A percentile compares a stretch with the other conserved stretches of the same genome.
These are phyloP conservation scores for Neurospora sp. DNA, from an alignment of 495 filamentous ascomycete genomes.

Conservation along the genomic window DNA sequence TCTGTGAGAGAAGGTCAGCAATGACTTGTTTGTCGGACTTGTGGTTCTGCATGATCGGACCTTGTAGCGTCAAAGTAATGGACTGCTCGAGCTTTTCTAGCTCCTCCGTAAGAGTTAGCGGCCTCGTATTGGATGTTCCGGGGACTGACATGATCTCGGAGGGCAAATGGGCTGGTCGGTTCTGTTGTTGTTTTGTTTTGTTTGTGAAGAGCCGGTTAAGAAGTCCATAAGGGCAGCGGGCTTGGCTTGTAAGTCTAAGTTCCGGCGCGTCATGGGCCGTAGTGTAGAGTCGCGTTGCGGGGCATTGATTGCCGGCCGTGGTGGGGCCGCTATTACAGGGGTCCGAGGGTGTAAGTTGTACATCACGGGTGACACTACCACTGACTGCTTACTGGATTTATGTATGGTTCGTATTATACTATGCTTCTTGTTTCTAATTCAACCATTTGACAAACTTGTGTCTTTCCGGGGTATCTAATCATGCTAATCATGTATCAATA, in stretches of 20 bases:
- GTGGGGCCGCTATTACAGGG: neutral
- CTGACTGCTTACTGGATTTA: neutral
- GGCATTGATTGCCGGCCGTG: neutral
- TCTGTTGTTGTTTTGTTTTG: neutral
- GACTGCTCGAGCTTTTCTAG: slow-evolving; percentile 93
- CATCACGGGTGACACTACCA: neutral
- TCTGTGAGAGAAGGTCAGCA: slow-evolving; percentile 41
- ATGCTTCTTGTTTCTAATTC: neutral
- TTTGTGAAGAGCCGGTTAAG: neutral
- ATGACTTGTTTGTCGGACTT: neutral
- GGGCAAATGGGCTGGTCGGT: neutral
- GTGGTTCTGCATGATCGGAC: slow-evolving; percentile 28
- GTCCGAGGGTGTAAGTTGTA: neutral
- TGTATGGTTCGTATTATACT: neutral
- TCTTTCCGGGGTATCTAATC: neutral
- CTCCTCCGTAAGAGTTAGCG: slow-evolving; percentile 81
- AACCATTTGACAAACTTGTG: neutral
- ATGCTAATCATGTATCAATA: neutral
- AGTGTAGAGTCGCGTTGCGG: neutral
- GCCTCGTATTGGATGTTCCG: slow-evolving; percentile 45
- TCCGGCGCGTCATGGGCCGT: neutral
- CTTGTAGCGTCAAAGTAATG: slow-evolving; percentile 93
- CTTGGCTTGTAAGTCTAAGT: neutral
- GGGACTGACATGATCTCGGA: slow-evolving; percentile 28
- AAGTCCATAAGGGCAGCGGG: neutral